Conservation (phyloP, 2,329 filamentous ascomycete species). For the Fusarium ambrosium region DNA sequence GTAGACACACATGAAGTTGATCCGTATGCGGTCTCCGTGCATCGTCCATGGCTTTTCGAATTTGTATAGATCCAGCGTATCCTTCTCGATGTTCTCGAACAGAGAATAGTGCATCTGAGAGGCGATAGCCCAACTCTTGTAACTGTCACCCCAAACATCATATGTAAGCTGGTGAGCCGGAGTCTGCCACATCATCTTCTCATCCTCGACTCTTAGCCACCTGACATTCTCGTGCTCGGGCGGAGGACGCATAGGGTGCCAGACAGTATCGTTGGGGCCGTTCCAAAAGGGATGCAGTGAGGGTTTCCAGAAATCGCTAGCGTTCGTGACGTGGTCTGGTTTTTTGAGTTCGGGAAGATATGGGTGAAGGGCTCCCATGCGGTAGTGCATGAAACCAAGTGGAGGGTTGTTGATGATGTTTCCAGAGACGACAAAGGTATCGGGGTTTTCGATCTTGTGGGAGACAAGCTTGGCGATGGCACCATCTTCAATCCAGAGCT, state of each 20-base stretch:
- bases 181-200: slow-evolving; percentile 25
- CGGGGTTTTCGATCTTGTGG: slow-evolving; percentile 25
- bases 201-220: slow-evolving; percentile 30
- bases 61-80: slow-evolving; percentile 32
- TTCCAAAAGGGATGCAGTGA: slow-evolving; percentile 29
- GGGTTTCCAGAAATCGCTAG: slow-evolving; percentile 31
- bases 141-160: slow-evolving; percentile 32
- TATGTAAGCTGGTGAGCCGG: slow-evolving; percentile 29
- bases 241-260: slow-evolving; percentile 4
- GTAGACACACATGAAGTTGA: slow-evolving; percentile 40
- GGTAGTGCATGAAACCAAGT: slow-evolving; percentile 36
- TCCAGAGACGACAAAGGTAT: slow-evolving; percentile 34
- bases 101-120: slow-evolving; percentile 38
- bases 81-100: slow-evolving; percentile 37
- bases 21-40: slow-evolving; percentile 33
- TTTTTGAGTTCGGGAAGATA: slow-evolving; percentile 28
- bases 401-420: slow-evolving; percentile 42
- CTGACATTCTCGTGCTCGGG: slow-evolving; percentile 4
- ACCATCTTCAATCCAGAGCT: slow-evolving; percentile 39
- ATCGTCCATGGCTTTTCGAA: slow-evolving; percentile 36
- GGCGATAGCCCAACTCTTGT: slow-evolving; percentile 35
- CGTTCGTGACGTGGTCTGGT: slow-evolving; percentile 7
- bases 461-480: slow-evolving; percentile 33
- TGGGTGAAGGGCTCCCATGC: slow-evolving; percentile 37
- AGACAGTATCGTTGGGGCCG: slow-evolving; percentile 17